phyloP scores from a whole-genome alignment of 2,329 filamentous ascomycete species.

The Westerdykella sp. region DNA sequence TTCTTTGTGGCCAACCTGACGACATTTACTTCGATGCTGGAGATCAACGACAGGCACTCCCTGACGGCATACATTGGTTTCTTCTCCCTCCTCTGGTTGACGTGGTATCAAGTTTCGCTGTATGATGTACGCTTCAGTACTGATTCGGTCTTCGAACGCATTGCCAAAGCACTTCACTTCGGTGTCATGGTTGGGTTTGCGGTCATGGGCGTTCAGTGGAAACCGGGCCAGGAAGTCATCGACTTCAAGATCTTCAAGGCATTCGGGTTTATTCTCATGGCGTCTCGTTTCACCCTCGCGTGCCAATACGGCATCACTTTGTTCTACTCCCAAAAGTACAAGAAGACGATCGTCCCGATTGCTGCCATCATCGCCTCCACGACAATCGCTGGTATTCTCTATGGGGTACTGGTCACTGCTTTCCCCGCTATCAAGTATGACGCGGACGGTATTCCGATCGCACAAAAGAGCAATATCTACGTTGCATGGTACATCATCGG shows the following conservation, averaged over 20 bases:
- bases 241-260: conserved; percentile 42
- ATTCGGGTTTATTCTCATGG: conserved; percentile 36
- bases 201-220: conserved; percentile 47
- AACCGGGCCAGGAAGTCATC: conserved; percentile 32
- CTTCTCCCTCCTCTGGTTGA: conserved; percentile 58
- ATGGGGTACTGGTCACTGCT: conserved; percentile 27
- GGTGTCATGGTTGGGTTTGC: conserved; percentile 61
- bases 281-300: conserved; percentile 30
- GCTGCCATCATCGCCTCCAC: conserved; percentile 29
- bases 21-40: conserved; percentile 53
- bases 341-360: conserved; percentile 27
- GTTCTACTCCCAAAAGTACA: conserved; percentile 27
- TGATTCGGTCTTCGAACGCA: conserved; percentile 58
- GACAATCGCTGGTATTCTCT: conserved; percentile 29
- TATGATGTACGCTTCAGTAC: conserved; percentile 62
- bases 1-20: conserved; percentile 60
- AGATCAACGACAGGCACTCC: conserved; percentile 47
- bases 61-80: conserved; percentile 47
- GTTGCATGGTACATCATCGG: conserved; percentile 49
- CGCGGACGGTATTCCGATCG: conserved; percentile 2
- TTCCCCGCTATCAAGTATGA: conserved; percentile 15
- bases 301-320: conserved; percentile 37
- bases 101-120: conserved; percentile 59
- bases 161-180: conserved; percentile 54
- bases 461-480: conserved; percentile 34